These are phyloP conservation scores for Chlorella sp. DNA, from an alignment of 139 green algal genomes.

Conservation along the genomic window DNA sequence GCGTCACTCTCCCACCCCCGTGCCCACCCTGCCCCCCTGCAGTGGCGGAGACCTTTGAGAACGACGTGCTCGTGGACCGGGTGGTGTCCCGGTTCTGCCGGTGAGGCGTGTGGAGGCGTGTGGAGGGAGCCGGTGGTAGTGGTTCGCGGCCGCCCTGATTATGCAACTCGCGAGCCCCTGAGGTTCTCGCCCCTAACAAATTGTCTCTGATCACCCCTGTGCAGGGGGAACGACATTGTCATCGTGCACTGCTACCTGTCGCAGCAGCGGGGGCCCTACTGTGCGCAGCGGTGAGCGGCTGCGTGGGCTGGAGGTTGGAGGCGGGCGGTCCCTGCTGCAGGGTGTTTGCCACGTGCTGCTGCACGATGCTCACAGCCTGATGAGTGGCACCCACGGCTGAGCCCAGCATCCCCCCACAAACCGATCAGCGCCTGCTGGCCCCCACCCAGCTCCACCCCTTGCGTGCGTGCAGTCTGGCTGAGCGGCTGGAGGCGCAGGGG, in stretches of 20 bases:
- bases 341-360: background rate
- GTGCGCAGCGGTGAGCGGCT: slow-evolving; percentile 5
- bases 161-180: too few relatives aligned
- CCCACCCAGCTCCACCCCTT: background rate
- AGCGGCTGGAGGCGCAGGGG: background rate
- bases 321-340: background rate
- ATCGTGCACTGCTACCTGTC: slow-evolving; percentile 48
- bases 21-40: background rate
- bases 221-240: slow-evolving; percentile 8
- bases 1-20: background rate
- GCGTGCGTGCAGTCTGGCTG: slow-evolving; percentile 1
- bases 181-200: too few relatives aligned
- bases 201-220: too few relatives aligned
- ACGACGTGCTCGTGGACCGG: background rate
- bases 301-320: background rate
- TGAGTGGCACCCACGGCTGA: background rate
- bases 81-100: background rate
- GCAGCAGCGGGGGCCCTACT: slow-evolving; percentile 42
- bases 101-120: too few relatives aligned
- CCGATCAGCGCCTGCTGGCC: background rate
- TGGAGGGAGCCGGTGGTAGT: too few relatives aligned
- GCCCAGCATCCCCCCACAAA: background rate
- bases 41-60: background rate
- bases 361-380: background rate
- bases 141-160: too few relatives aligned